Evolutionary conservation across 1,139 yeast species (phyloP), one percentile per base, ranked within the genome.

Genomic region (Kluyveromyces sp.): DNA sequence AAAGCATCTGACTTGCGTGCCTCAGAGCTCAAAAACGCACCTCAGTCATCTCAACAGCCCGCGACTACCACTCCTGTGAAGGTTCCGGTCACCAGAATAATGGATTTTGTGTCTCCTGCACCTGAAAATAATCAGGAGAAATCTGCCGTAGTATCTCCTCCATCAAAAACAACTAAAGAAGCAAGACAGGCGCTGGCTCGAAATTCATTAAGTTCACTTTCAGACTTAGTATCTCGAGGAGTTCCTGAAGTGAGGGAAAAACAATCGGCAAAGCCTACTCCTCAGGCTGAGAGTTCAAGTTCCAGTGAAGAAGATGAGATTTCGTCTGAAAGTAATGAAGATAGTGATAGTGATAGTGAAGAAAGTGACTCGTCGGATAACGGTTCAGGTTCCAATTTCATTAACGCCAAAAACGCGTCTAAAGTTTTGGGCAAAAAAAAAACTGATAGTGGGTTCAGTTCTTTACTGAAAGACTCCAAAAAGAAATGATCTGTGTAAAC

Each of bases 231-330:
- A 1, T 65, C 69, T 19, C 66, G 78, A 47, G 85, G 84, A 2
- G 73, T 79, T 15, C 86, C 86, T 2, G 83, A 76, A 20, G 84
- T 80, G 1, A 71, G 67, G 45, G 84, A 78, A 36, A 52, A 54
- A 34, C 33, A 51, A 11, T 57, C 65, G 3, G 51, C 52, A 15
- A 49, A 17, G 66, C 65, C 46, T 77, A 75, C 41, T 30, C 36
- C 42, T 32, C 45, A 36, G 53, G 64, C 37, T 22, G 45, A 36
- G 30, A 44, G 41, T 30, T 51, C 57, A 12, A 54, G 51, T 11
- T 51, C 59, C 12, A 48, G 49, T 25, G 58, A 54, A 15, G 55
- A 58, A 15, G 59, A 53, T 2, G 43, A 44, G 4, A 39, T 43
- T 34, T 54, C 58, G 9, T 64, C 55, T 7, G 55, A 58, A 1